Evolutionary conservation across 306 rosid genomes (phyloP), one percentile per base, ranked within the genome.

Genomic region (Cercis canadensis): DNA sequence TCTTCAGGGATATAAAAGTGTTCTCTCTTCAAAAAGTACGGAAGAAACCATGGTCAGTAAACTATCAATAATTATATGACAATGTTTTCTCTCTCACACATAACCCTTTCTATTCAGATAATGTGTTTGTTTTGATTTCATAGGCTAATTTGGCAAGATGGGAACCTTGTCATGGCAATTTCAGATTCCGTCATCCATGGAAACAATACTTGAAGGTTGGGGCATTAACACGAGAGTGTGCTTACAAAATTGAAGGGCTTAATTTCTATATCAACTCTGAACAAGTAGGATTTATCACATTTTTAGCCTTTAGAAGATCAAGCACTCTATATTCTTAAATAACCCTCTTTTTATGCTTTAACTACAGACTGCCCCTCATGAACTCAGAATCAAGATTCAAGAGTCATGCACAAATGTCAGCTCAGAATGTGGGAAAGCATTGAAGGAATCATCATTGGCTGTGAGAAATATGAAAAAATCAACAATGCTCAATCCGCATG

Each of bases 31-130:
- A 5, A 89, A 85, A 67, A 74, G 82, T 15, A 29, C 9, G 0
- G 88, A 85, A 36, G 92, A 87, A 52, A 57, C 78, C 13, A 36
- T 73, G 87, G 92, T 87, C 55, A 32, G 87, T 70, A 62, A 8
- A 62, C 8, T 8, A 37, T 37, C 43, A 2, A 37, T 5, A 37
- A 34, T 4, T 0, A 8, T 16, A 46, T 19, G n/a, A 9, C 17
- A 7, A 9, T 15, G n/a, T 7, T 4, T 11, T 31, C 29, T 24
- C 29, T 24, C 29, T 24, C 3, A 24, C 29, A 24, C 29, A 24
- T 24, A 24, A 24, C 29, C 29, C 29, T 24, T 24, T 24, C 29
- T 24, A 24, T 1, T 24, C 29, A n/a, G n/a, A n/a, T n/a, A n/a
- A n/a, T n/a, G n/a, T n/a, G n/a, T 17, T 1, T 46, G 14, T 50